Evolutionary conservation across 2,329 filamentous ascomycete genomes (phyloP).

Genomic region (Diplocarpon rosae): DNA sequence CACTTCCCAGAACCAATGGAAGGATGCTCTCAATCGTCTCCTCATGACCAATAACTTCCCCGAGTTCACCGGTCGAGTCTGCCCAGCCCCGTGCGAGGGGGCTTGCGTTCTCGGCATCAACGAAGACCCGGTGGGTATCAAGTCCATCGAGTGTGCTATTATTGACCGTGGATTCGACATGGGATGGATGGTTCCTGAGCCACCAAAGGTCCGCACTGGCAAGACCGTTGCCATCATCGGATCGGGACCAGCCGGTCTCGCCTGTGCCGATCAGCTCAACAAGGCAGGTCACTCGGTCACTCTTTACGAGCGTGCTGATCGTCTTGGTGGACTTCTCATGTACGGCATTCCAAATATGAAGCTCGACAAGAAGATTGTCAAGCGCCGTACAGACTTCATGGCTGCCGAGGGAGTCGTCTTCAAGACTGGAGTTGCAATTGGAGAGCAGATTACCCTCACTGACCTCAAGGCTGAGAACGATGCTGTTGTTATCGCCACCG

Average conservation of each 20-base stretch:
- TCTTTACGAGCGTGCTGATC: slow-evolving; percentile 86
- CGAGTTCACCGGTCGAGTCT: slow-evolving; percentile 94
- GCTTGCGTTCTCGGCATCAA: slow-evolving; percentile 95
- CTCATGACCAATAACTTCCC: slow-evolving; percentile 98
- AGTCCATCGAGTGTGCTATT: slow-evolving; percentile 95
- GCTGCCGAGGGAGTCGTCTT: slow-evolving; percentile 77
- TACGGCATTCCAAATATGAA: slow-evolving; percentile 99
- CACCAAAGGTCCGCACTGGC: slow-evolving; percentile 69
- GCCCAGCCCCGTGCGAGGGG: slow-evolving; percentile 91
- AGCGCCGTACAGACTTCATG: slow-evolving; percentile 93
- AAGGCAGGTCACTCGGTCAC: slow-evolving; percentile 80
- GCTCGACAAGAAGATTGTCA: slow-evolving; percentile 93
- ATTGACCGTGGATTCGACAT: slow-evolving; percentile 96
- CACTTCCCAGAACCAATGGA: slow-evolving; percentile 55
- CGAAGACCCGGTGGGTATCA: slow-evolving; percentile 94
- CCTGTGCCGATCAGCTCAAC: slow-evolving; percentile 88
- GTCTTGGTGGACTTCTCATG: slow-evolving; percentile 86
- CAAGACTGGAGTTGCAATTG: slow-evolving; percentile 66
- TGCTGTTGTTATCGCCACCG: slow-evolving; percentile 83
- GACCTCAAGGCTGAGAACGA: slow-evolving; percentile 66
- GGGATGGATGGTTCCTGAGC: slow-evolving; percentile 90
- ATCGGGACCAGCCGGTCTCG: slow-evolving; percentile 84
- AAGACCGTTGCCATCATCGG: slow-evolving; percentile 85
- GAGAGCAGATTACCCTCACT: slow-evolving; percentile 59
- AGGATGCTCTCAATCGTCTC: slow-evolving; percentile 80